Base-by-base conservation (phyloP, 805 yeast species). In the Candida broadrunensis region DNA sequence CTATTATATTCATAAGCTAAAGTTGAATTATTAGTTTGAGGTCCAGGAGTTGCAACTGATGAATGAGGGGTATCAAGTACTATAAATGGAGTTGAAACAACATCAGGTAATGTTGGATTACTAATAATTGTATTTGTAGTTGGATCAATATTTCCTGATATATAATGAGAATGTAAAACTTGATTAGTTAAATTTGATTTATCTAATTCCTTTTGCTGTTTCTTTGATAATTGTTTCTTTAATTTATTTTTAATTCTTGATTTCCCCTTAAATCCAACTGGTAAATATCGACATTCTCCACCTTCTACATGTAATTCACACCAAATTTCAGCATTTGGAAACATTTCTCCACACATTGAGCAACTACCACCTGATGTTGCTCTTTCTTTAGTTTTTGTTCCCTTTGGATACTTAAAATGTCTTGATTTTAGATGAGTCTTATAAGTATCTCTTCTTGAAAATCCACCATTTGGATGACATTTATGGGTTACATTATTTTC, bases 401-500 rank as follows among this genome's bases (percentile, higher is more conserved):
- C 83, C 29, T 75, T 67, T 26, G 83, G 83, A 47, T 77, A 78
- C 34, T 70, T 69, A 53, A 78, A 78, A 54, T 78, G 83, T 41
- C 78, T 60, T 7, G 81, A 72, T 50, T 76, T 77, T 38, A 78
- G 63, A 54, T 78, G 83, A 2, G 80, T 78, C 49, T 77, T 76
- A 55, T 74, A 76, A 5, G 83, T 77, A 52, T 78, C 83, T 50
- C 82, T 65, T 51, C 83, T 63, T 5, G 82, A 75, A 49, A 78
- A 78, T 3, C 80, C 80, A 5, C 83, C 83, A 17, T 71, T 73
- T 15, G 79, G 75, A 51, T 77, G 83, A 46, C 83, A 78, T 45
- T 70, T 66, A 38, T 66, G 73, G 16, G 69, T 62, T 41, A 60
- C 52, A 48, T 67, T 65, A 44, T 63, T 60, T 33, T 68, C 72